phyloP scores from a whole-genome alignment of 768 basidiomycete species.

The Mycena polygramma region DNA sequence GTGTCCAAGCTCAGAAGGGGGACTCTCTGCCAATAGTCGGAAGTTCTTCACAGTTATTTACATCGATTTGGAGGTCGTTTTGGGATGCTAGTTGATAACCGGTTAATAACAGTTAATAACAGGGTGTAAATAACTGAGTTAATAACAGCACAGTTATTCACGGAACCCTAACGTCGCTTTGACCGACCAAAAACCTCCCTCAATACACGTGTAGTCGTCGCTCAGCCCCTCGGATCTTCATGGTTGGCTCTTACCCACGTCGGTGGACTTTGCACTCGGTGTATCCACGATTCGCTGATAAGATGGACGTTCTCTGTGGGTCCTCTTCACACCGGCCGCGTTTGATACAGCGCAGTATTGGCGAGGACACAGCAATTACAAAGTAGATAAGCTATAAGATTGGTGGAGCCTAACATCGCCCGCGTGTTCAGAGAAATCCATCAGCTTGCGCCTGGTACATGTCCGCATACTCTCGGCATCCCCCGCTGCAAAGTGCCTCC shows the following conservation, averaged over 20 bases:
- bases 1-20: too few relatives aligned
- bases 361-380: background rate
- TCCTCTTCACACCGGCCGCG: conserved; percentile 18
- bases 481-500: conserved; percentile 8
- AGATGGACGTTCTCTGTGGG: background rate
- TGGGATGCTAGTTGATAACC: too few relatives aligned
- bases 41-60: too few relatives aligned
- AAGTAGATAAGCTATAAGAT: conserved; percentile 2
- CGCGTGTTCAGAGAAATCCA: conserved; percentile 30
- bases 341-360: background rate
- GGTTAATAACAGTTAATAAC: too few relatives aligned
- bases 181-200: background rate
- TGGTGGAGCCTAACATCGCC: background rate
- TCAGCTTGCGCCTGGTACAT: conserved; percentile 53
- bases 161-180: too few relatives aligned
- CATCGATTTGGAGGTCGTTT: too few relatives aligned
- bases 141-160: too few relatives aligned
- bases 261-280: background rate
- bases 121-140: too few relatives aligned
- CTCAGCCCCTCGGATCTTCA: background rate
- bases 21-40: too few relatives aligned
- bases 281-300: background rate
- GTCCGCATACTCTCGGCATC: conserved; percentile 55
- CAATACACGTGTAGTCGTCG: background rate
- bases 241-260: background rate